These are phyloP conservation scores for Dryadomyces quercivorus DNA, from an alignment of 2,329 filamentous ascomycete species.

Conservation along the genomic window DNA sequence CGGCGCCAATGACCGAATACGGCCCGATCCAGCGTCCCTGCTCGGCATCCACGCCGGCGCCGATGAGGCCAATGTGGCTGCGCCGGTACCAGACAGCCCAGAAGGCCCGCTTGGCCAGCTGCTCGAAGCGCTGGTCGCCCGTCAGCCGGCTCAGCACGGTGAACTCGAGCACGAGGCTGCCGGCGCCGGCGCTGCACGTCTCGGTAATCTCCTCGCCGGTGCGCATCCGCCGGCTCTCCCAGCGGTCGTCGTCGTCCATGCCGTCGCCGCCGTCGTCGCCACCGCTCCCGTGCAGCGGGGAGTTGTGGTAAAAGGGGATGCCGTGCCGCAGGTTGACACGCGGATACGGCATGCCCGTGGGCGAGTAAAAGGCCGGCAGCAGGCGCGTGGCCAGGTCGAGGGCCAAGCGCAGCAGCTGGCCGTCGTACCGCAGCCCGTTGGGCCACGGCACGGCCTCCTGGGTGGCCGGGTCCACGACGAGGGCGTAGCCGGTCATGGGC, in stretches of 20 bases:
- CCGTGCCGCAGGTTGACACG: conserved; percentile 84
- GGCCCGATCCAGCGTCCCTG: conserved; percentile 78
- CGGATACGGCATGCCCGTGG: conserved; percentile 86
- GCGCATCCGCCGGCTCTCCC: conserved; percentile 20
- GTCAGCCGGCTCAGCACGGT: conserved; percentile 81
- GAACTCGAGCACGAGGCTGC: conserved; percentile 87
- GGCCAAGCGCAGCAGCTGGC: conserved; percentile 81
- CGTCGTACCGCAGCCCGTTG: conserved; percentile 72
- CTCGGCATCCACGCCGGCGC: conserved; percentile 80
- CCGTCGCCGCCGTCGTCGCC: conserved; percentile 23
- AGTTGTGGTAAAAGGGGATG: conserved; percentile 79
- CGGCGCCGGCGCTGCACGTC: conserved; percentile 94
- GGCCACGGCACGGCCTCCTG: conserved; percentile 38
- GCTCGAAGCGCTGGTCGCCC: conserved; percentile 78
- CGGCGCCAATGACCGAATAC: conserved; percentile 89
- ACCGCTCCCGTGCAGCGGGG: conserved; percentile 51
- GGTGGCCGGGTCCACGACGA: conserved; percentile 22
- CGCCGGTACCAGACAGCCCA: conserved; percentile 92
- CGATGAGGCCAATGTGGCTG: conserved; percentile 77
- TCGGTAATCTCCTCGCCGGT: conserved; percentile 63
- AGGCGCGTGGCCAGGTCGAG: conserved; percentile 73
- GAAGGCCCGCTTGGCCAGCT: conserved; percentile 80
- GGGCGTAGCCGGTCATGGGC: conserved; percentile 67
- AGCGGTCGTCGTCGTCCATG: not conserved
- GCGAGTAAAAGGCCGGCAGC: conserved; percentile 82